Evolutionary conservation across 768 basidiomycete species (phyloP).

Genomic region (Paxillus ammoniavirescens): DNA sequence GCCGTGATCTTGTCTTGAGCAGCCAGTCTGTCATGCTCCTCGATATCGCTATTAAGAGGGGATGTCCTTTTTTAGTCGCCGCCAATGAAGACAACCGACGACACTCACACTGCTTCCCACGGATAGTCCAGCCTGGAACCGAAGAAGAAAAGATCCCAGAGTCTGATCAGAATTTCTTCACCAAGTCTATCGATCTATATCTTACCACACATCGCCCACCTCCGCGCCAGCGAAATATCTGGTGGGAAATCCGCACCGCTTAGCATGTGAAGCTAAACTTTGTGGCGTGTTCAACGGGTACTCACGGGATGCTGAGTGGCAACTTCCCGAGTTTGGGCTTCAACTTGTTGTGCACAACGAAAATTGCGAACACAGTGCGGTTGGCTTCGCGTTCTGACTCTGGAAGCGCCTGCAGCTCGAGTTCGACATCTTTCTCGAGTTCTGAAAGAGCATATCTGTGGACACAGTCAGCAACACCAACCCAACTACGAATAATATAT

Average conservation of each 20-base stretch:
- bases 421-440: slow-evolving; percentile 84
- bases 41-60: slow-evolving; percentile 56
- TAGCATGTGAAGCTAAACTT: slow-evolving; percentile 2
- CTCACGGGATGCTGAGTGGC: slow-evolving; percentile 64
- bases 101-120: slow-evolving; percentile 74
- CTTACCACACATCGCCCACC: slow-evolving; percentile 69
- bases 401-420: slow-evolving; percentile 59
- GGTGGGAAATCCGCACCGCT: slow-evolving; percentile 9
- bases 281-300: slow-evolving; percentile 5
- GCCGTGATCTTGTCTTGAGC: slow-evolving; percentile 38
- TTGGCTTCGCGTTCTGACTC: slow-evolving; percentile 73
- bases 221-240: slow-evolving; percentile 84
- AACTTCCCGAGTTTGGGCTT: slow-evolving; percentile 82
- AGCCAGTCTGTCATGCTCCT: slow-evolving; percentile 69
- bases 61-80: not conserved
- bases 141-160: not conserved
- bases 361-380: slow-evolving; percentile 84
- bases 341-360: slow-evolving; percentile 93
- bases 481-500: not conserved
- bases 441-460: slow-evolving; percentile 86
- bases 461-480: slow-evolving; percentile 2
- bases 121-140: slow-evolving; percentile 74
- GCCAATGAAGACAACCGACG: not conserved
- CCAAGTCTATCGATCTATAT: slow-evolving; percentile 4
- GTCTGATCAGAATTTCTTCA: slow-evolving; percentile 13